A percentile compares a stretch with the other conserved stretches of the same genome.
phyloP scores from a whole-genome alignment of 139 green algal genomes.

The Tetradesmus obliquus region DNA sequence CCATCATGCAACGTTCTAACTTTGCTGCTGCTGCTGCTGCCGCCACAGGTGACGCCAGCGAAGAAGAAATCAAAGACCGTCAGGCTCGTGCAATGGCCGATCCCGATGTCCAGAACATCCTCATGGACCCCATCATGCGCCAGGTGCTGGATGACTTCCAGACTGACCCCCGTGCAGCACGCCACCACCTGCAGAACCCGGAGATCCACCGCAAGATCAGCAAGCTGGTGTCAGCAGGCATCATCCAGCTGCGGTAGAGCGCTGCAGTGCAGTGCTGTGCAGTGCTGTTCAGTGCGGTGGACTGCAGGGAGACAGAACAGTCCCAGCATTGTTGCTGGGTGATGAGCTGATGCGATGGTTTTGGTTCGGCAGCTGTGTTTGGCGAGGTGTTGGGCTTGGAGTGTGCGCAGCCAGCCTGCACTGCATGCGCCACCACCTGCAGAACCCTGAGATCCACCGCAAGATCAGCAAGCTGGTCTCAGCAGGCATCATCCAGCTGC shows the following conservation, averaged over 20 bases:
- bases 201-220: slow-evolving; percentile 94
- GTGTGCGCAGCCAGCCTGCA: no score
- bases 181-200: slow-evolving; percentile 88
- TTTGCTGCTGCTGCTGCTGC: neutral
- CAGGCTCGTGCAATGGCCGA: slow-evolving; percentile 90
- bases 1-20: neutral
- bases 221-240: slow-evolving; percentile 96
- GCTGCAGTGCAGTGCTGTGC: no score
- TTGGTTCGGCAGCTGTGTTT: neutral
- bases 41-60: slow-evolving; percentile 62
- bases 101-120: slow-evolving; percentile 88
- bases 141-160: slow-evolving; percentile 92
- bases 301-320: neutral
- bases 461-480: slow-evolving; percentile 96
- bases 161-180: slow-evolving; percentile 85
- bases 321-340: neutral
- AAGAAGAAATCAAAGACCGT: slow-evolving; percentile 95
- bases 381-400: neutral
- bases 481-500: slow-evolving; percentile 92
- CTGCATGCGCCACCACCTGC: slow-evolving; percentile 77
- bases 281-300: neutral
- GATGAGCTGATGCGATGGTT: neutral
- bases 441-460: slow-evolving; percentile 84
- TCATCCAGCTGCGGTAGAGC: slow-evolving; percentile 79
- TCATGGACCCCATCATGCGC: slow-evolving; percentile 37